Evolutionary conservation across 768 basidiomycete genomes (phyloP), one percentile per base, ranked within the genome.

Genomic region (Kwoniella shandongensis): DNA sequence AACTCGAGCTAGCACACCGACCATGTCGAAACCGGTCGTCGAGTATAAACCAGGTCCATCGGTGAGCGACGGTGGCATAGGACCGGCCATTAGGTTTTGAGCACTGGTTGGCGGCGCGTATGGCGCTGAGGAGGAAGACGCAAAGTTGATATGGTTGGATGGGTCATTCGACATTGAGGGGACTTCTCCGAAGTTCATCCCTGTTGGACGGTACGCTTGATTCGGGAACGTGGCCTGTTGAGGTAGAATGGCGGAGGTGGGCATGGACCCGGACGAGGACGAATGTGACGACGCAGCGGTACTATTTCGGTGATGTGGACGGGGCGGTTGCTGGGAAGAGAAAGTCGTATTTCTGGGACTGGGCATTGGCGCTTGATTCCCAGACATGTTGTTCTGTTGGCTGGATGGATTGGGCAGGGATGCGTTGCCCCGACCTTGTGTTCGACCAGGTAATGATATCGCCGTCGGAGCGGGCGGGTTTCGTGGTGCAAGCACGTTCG

Each of bases 1-100:
- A 7, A 98, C 86, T 7, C 89, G 82, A 10, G 87, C 81, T 25
- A 98, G 81, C 41, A 96, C 81, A 26, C 86, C 84, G 44, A 98
- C 79, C 46, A 93, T 81, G 74, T 98, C 94, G 63, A 96, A 96
- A 2, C 94, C 96, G 0, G 89, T 88, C 0, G 85, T 80, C 1
- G 91, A 92, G 78, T 99, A 99, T 1, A 97, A 81, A 1, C 79
- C 79, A 1, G 78, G 76, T 23, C 73, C 71, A 38, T 69, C 73
- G 25, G 64, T 41, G 17, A 65, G 54, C 27, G 54, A 57, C 30
- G 60, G 66, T 12, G 49, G 57, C 46, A 55, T 62, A 26, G 61
- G 69, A 42, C 54, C 65, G 23, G 51, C 57, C 40, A 65, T 59
- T 13, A 62, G 48, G 18, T 44, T 59, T 30, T 38, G 59, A 17